phyloP scores from a whole-genome alignment of 2,329 filamentous ascomycete genomes.

The Hypoxylon sp. region DNA sequence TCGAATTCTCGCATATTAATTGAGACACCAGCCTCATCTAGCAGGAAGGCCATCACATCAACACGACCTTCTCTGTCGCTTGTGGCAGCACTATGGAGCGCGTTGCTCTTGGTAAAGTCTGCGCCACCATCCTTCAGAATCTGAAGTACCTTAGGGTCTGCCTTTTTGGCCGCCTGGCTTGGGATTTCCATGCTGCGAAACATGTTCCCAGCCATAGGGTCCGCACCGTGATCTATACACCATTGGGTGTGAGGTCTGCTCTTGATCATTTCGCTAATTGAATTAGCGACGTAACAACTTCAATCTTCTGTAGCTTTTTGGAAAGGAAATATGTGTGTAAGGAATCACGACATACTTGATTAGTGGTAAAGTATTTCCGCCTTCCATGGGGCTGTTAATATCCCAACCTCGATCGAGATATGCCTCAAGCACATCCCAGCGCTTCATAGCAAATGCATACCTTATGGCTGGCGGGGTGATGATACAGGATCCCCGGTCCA shows the following conservation, averaged over 20 bases:
- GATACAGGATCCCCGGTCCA: neutral
- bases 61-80: neutral
- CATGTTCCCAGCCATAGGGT: neutral
- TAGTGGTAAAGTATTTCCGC: slow-evolving; percentile 8
- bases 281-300: neutral
- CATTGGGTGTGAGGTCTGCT: slow-evolving; percentile 1
- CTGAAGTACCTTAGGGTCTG: neutral
- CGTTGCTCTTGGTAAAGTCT: slow-evolving; percentile 14
- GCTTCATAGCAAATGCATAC: neutral
- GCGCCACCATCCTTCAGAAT: slow-evolving; percentile 5
- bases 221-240: neutral
- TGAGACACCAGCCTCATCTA: slow-evolving; percentile 3
- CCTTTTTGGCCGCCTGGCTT: neutral
- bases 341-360: neutral
- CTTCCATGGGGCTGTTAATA: slow-evolving; percentile 8
- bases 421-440: slow-evolving; percentile 3
- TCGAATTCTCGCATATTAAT: slow-evolving; percentile 3
- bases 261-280: neutral
- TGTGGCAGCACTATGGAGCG: neutral
- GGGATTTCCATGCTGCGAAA: neutral
- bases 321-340: neutral
- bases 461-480: slow-evolving; percentile 6
- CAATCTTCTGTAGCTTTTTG: neutral
- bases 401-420: slow-evolving; percentile 11
- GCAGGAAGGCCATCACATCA: slow-evolving; percentile 2